A percentile compares a stretch with the other conserved stretches of the same genome.
Conservation (phyloP, 1,139 yeast genomes). For the Scheffersomyces insectosa region DNA sequence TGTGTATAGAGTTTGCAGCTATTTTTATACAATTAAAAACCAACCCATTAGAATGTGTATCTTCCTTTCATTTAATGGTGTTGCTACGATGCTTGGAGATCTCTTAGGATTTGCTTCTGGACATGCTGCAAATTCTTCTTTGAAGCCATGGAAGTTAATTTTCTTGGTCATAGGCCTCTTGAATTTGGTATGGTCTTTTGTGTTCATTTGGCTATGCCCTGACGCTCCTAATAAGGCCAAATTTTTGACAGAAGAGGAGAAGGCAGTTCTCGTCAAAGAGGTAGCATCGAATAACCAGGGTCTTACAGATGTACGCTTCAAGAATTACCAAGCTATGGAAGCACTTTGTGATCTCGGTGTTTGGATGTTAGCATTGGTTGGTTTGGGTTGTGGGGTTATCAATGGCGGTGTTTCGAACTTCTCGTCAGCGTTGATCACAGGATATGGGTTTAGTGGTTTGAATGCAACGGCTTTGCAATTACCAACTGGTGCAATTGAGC, state of each 20-base stretch:
- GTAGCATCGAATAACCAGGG: conserved; percentile 29
- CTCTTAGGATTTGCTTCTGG: conserved; percentile 36
- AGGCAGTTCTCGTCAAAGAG: conserved; percentile 20
- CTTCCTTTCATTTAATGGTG: conserved; percentile 30
- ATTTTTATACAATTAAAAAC: conserved; percentile 26
- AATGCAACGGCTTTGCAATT: conserved; percentile 27
- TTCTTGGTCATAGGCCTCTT: conserved; percentile 51
- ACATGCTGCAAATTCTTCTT: conserved; percentile 22
- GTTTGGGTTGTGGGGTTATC: conserved; percentile 25
- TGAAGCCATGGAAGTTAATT: conserved; percentile 47
- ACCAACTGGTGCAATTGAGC: conserved; percentile 34
- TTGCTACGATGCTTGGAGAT: conserved; percentile 34
- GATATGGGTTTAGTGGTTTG: conserved; percentile 27
- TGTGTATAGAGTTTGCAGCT: conserved; percentile 13
- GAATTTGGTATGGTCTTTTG: conserved; percentile 25
- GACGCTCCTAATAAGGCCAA: conserved; percentile 16
- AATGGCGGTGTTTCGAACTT: conserved; percentile 33
- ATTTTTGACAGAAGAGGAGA: conserved; percentile 21
- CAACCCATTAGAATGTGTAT: conserved; percentile 37
- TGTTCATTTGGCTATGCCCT: conserved; percentile 23
- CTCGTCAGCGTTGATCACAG: conserved; percentile 25
- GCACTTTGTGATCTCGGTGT: conserved; percentile 26
- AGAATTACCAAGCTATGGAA: conserved; percentile 22
- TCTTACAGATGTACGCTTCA: conserved; percentile 21
- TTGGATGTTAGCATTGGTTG: conserved; percentile 27